Percentiles rank a stretch among this genome's conserved stretches.
These are phyloP conservation scores for Sanguinoderma infundibulare DNA, from an alignment of 1,284 basidiomycete species.

Conservation along the genomic window DNA sequence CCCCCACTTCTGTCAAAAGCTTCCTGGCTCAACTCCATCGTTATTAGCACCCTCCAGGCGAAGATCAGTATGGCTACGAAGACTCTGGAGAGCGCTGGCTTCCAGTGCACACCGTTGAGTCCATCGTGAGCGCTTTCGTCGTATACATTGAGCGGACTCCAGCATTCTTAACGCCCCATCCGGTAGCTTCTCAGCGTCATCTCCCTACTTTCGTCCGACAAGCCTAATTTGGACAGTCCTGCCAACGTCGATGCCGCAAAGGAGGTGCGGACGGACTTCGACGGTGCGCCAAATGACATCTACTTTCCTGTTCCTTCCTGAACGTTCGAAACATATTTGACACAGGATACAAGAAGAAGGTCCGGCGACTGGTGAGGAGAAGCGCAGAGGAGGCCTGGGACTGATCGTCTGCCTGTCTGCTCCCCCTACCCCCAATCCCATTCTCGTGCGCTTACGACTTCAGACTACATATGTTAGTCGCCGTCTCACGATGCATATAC, in stretches of 20 bases:
- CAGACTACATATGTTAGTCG: slow-evolving; percentile 14
- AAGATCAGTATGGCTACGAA: slow-evolving; percentile 98
- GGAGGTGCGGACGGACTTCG: slow-evolving; percentile 78
- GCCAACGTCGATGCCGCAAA: slow-evolving; percentile 98
- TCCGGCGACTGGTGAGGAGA: slow-evolving; percentile 81
- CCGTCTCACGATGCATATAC: slow-evolving; percentile 10
- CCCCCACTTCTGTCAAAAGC: background rate
- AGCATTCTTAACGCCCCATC: background rate
- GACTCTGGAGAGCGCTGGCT: slow-evolving; percentile 98
- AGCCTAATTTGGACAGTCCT: slow-evolving; percentile 92
- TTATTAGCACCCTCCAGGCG: slow-evolving; percentile 88
- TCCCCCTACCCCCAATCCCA: background rate
- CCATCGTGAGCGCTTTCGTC: slow-evolving; percentile 80
- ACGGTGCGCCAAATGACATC: slow-evolving; percentile 48
- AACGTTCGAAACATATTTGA: background rate
- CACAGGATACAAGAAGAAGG: slow-evolving; percentile 89
- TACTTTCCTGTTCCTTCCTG: background rate
- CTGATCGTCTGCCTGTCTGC: slow-evolving; percentile 32
- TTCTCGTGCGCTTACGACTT: slow-evolving; percentile 2
- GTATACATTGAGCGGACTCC: slow-evolving; percentile 9
- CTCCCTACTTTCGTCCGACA: slow-evolving; percentile 91
- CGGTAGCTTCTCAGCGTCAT: slow-evolving; percentile 93
- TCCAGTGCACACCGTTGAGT: slow-evolving; percentile 96
- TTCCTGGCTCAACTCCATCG: background rate
- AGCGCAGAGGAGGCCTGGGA: slow-evolving; percentile 89